Base-by-base conservation (phyloP, 106 monocot genomes). In the Acorus calamus region DNA sequence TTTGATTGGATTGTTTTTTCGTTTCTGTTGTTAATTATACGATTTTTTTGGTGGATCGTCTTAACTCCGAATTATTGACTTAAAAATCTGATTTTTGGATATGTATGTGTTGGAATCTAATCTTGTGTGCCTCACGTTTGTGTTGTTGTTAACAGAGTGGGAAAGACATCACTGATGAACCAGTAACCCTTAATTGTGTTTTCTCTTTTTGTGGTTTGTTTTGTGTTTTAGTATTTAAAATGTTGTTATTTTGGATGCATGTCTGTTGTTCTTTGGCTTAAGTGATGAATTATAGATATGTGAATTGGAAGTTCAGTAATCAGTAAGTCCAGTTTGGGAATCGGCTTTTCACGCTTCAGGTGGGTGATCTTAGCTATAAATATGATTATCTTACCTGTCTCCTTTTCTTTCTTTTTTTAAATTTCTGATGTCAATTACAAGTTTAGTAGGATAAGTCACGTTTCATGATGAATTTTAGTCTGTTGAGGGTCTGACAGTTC, bases 161-260 rank as follows among this genome's bases (percentile, higher is more conserved):
- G 89, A 52, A 89, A 89, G 83, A 89, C 89, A 12, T 86, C 89
- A 14, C 66, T 89, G 77, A 89, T 89, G 85, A 86, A 89, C 58
- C 89, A 89, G 85, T 85, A 85, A 62, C 42, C 62, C 28, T 4
- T 10, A 47, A n/a, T 43, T 11, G 65, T 70, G 49, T 28, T 28
- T 28, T 28, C 28, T 28, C 28, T 46, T 63, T 60, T 59, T 53
- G 11, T 60, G 8, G 45, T 2, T 56, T 66, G n/a, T 11, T 66
- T 2, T 45, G 14, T 8, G 7, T 53, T 41, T 12, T 46, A n/a
- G 10, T 62, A 5, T 4, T 13, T 55, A 2, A 13, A 2, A 13
- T 42, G 59, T 8, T 14, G 4, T 60, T 42, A 42, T 41, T 5
- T 11, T 8, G 44, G 9, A 14, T 62, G 0, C 14, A 28, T 28